Conservation (phyloP, 2,329 filamentous ascomycete genomes). For the Neurospora sp. region DNA sequence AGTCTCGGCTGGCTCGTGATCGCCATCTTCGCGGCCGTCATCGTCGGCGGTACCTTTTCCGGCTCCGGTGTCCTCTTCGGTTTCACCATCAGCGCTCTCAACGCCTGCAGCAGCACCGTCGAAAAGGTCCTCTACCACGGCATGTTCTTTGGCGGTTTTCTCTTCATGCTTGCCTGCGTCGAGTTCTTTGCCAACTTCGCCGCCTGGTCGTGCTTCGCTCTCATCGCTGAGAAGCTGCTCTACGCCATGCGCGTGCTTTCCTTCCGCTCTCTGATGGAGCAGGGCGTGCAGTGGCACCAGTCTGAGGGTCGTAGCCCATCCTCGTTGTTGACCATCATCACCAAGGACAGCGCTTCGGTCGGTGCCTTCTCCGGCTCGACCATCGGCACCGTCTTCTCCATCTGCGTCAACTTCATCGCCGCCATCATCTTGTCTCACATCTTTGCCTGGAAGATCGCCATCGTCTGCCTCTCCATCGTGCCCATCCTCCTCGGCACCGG, state of each 20-base stretch:
- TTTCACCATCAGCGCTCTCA: slow-evolving; percentile 46
- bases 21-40: slow-evolving; percentile 37
- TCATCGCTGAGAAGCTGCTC: slow-evolving; percentile 45
- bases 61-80: slow-evolving; percentile 50
- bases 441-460: slow-evolving; percentile 65
- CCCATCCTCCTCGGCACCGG: slow-evolving; percentile 60
- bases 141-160: slow-evolving; percentile 45
- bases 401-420: slow-evolving; percentile 57
- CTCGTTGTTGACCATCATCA: slow-evolving; percentile 56
- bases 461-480: slow-evolving; percentile 60
- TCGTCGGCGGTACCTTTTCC: slow-evolving; percentile 48
- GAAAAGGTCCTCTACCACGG: slow-evolving; percentile 38
- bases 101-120: slow-evolving; percentile 34
- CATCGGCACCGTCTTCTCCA: slow-evolving; percentile 58
- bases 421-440: slow-evolving; percentile 61
- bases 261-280: slow-evolving; percentile 45
- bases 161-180: slow-evolving; percentile 49
- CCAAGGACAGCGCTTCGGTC: slow-evolving; percentile 56
- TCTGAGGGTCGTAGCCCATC: slow-evolving; percentile 51
- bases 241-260: slow-evolving; percentile 45
- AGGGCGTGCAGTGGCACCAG: slow-evolving; percentile 57
- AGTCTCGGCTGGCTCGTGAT: slow-evolving; percentile 31
- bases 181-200: slow-evolving; percentile 49
- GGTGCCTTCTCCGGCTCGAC: slow-evolving; percentile 61
- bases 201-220: slow-evolving; percentile 46